Evolutionary conservation across 1,139 yeast species (phyloP).

Genomic region (Candida dubliniensis): DNA sequence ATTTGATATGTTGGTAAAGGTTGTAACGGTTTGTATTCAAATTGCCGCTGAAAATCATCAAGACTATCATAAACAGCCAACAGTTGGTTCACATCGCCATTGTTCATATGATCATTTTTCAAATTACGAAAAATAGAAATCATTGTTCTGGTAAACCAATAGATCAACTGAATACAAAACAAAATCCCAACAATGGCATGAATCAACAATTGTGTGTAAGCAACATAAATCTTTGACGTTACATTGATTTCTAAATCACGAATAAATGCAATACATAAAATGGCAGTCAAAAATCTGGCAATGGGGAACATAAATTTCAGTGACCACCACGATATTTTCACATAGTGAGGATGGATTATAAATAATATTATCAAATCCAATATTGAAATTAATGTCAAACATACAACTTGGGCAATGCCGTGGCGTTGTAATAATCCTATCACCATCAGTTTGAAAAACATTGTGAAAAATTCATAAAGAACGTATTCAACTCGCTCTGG

Average conservation of each 20-base stretch:
- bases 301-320: conserved; percentile 37
- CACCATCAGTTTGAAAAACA: conserved; percentile 36
- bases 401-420: conserved; percentile 46
- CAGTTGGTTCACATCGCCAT: neutral
- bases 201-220: conserved; percentile 40
- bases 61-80: conserved; percentile 11
- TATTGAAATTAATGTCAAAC: conserved; percentile 39
- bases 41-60: conserved; percentile 30
- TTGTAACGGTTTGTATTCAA: conserved; percentile 32
- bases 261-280: conserved; percentile 45
- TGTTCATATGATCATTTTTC: conserved; percentile 10
- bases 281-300: conserved; percentile 37
- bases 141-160: conserved; percentile 31
- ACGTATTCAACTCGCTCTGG: conserved; percentile 44
- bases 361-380: conserved; percentile 32
- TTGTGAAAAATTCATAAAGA: conserved; percentile 31
- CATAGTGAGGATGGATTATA: conserved; percentile 41
- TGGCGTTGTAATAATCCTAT: conserved; percentile 44
- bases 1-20: conserved; percentile 5
- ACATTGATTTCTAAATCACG: conserved; percentile 33
- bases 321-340: conserved; percentile 38
- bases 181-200: conserved; percentile 39
- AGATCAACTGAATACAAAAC: conserved; percentile 35
- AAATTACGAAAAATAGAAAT: conserved; percentile 20
- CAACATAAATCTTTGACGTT: conserved; percentile 36